Evolutionary conservation across 371 early-diverging fungal genomes (phyloP), one percentile per base, ranked within the genome.

Genomic region (Gilbertella persicaria): DNA sequence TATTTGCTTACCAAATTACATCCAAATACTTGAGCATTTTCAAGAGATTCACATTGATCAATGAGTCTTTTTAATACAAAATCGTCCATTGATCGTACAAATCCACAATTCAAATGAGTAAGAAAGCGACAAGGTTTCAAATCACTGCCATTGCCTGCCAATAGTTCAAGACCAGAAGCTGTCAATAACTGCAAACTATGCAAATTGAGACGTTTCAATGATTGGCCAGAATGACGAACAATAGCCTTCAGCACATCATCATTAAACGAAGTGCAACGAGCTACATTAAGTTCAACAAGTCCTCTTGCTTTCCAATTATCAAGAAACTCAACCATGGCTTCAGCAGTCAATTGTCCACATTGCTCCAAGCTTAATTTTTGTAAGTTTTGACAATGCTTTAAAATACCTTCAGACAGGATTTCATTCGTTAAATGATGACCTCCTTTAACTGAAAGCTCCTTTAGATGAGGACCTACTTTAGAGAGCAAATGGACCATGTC

Each of bases 181-280:
- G 90, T 81, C 41, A 94, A 45, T 30, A 84, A 80, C 20, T 91
- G 88, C 49, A 90, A 60, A n/a, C 90, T 88, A 54, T 92, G 89
- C 50, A 94, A 52, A 26, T 69, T 72, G 17, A 94, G 58, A 1
- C 62, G 40, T 21, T 65, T 61, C 19, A 94, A 62, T 0, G 84
- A 70, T 5, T 53, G 48, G 10, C 84, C 83, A 21, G 89, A 84
- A 39, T 84, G 87, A 3, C 57, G 69, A 19, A 88, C 58, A 36
- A 86, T 43, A n/a, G 83, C 78, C 16, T 69, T 61, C 10, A 92
- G 40, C 0, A 79, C 83, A 0, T 61, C 73, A 57, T 92, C 91
- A 13, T 75, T 71, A 16, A 89, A 53, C 37, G 64, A 49, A 16
- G 72, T 57, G 54, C 85, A 79, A 16, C 88, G 81, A 17, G 64